These are phyloP conservation scores for Phytophthora palmivora DNA, from an alignment of 352 stramenopile genomes.

Conservation along the genomic window DNA sequence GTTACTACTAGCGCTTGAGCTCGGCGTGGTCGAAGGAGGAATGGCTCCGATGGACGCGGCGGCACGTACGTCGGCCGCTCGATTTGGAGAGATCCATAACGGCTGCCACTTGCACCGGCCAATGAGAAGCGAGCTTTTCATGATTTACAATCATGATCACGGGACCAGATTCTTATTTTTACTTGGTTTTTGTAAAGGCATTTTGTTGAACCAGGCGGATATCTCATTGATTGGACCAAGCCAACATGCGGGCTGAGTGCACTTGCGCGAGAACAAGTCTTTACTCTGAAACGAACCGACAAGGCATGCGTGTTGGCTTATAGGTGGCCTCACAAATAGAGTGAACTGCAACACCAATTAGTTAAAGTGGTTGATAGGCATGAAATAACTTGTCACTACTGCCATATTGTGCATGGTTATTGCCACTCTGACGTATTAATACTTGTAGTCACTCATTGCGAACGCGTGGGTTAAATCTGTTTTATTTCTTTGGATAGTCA, in stretches of 20 bases:
- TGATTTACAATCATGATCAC: slow-evolving; percentile 30
- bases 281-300: slow-evolving; percentile 5
- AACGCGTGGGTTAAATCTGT: neutral
- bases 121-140: slow-evolving; percentile 15
- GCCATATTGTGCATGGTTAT: too few species aligned
- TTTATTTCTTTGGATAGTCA: neutral
- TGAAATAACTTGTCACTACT: too few species aligned
- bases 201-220: slow-evolving; percentile 21
- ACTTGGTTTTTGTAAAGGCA: slow-evolving; percentile 10
- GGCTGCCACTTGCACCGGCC: slow-evolving; percentile 18
- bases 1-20: slow-evolving; percentile 7
- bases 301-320: neutral
- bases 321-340: neutral
- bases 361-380: neutral
- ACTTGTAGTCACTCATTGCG: neutral
- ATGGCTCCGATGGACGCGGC: slow-evolving; percentile 17
- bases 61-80: slow-evolving; percentile 23
- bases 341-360: neutral
- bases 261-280: too few species aligned
- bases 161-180: neutral
- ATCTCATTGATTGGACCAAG: too few species aligned
- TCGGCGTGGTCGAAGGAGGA: slow-evolving; percentile 24
- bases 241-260: too few species aligned
- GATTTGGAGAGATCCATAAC: slow-evolving; percentile 32
- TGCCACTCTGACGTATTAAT: too few species aligned